These are phyloP conservation scores for Diplodia scrobiculata DNA, from an alignment of 2,329 filamentous ascomycete genomes.

Conservation along the genomic window DNA sequence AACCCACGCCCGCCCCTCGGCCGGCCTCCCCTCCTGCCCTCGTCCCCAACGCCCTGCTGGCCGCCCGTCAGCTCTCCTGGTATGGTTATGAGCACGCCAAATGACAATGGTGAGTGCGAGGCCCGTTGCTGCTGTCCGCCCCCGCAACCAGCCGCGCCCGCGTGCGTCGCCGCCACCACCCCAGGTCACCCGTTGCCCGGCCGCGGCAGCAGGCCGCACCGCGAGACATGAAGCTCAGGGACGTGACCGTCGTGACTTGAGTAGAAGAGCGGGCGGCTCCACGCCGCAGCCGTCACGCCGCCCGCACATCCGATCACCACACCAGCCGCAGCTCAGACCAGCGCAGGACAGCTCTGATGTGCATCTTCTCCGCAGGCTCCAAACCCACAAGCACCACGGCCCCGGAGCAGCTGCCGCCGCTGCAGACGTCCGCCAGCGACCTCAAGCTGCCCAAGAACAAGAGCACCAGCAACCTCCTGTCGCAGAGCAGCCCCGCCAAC, in stretches of 20 bases:
- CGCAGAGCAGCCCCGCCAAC: slow-evolving; percentile 36
- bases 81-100: slow-evolving; percentile 48
- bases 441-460: slow-evolving; percentile 52
- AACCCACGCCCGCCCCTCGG: no score
- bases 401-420: slow-evolving; percentile 14
- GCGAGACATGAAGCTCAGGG: slow-evolving; percentile 3
- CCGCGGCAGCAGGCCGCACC: slow-evolving; percentile 13
- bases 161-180: slow-evolving; percentile 4
- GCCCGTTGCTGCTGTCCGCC: slow-evolving; percentile 17
- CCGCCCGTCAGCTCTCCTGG: slow-evolving; percentile 34
- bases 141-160: slow-evolving; percentile 3
- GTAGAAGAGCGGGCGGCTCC: slow-evolving; percentile 18
- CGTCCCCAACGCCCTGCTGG: slow-evolving; percentile 23
- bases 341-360: slow-evolving; percentile 27
- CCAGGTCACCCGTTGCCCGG: slow-evolving; percentile 17
- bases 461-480: slow-evolving; percentile 53
- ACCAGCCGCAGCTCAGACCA: slow-evolving; percentile 27
- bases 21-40: slow-evolving; percentile 17
- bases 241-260: slow-evolving; percentile 26
- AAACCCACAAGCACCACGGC: slow-evolving; percentile 27
- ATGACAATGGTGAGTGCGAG: slow-evolving; percentile 43
- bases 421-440: slow-evolving; percentile 34
- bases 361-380: slow-evolving; percentile 28
- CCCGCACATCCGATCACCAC: slow-evolving; percentile 28
- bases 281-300: slow-evolving; percentile 18